A percentile compares a stretch with the other conserved stretches of the same genome.
Evolutionary conservation across 768 basidiomycete species (phyloP).

Genomic region (Lanmaoa rubissima): DNA sequence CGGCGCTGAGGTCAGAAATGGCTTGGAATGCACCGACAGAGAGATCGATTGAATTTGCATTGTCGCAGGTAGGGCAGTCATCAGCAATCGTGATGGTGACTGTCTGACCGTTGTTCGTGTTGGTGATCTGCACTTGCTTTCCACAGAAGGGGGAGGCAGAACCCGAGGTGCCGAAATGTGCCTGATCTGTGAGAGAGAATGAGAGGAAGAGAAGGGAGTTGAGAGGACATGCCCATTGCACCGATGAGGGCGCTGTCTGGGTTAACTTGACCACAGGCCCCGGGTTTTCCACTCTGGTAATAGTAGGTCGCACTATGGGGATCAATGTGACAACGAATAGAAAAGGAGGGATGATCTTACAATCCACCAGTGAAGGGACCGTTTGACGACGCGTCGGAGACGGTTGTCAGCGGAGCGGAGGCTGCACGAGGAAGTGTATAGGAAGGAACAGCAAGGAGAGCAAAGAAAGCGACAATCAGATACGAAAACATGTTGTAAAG

Average conservation of each 20-base stretch:
- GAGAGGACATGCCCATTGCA: conserved; percentile 53
- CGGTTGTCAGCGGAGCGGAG: neutral
- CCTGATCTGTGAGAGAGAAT: conserved; percentile 39
- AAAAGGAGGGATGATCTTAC: conserved; percentile 32
- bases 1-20: conserved; percentile 49
- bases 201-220: neutral
- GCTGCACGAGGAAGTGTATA: conserved; percentile 27
- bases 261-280: conserved; percentile 71
- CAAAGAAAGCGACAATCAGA: conserved; percentile 50
- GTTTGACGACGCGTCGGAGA: conserved; percentile 25
- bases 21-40: conserved; percentile 62
- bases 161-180: conserved; percentile 49
- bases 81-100: conserved; percentile 71
- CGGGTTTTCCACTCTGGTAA: conserved; percentile 68
- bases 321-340: neutral
- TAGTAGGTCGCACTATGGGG: conserved; percentile 58
- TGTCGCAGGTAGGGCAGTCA: conserved; percentile 76
- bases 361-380: conserved; percentile 34
- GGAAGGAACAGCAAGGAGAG: conserved; percentile 48
- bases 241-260: conserved; percentile 57
- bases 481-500: conserved; percentile 25
- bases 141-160: conserved; percentile 62
- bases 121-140: conserved; percentile 58
- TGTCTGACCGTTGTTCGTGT: conserved; percentile 48
- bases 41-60: conserved; percentile 68